Percentiles rank a stretch among this genome's conserved stretches.
Conservation (phyloP, 179 eudicot species). For the Nepenthes alata region DNA sequence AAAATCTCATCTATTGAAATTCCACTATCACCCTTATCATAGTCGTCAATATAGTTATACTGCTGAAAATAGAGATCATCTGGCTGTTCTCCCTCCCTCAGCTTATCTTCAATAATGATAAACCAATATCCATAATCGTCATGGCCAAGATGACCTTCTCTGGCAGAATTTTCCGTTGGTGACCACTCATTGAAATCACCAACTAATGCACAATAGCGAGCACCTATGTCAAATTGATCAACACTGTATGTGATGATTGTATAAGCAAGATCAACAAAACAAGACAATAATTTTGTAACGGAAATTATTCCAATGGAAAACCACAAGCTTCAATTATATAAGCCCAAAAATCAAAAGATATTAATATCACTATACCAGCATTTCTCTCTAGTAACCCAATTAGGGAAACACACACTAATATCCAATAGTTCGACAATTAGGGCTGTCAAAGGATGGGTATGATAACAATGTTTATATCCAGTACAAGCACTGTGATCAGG, state of each 20-base stretch:
- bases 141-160: slow-evolving; percentile 88
- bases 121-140: slow-evolving; percentile 98
- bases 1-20: slow-evolving; percentile 49
- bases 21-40: slow-evolving; percentile 90
- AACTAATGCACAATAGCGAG: slow-evolving; percentile 84
- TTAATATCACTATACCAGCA: too few species aligned
- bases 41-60: slow-evolving; percentile 78
- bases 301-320: background rate
- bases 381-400: background rate
- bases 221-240: slow-evolving; percentile 42
- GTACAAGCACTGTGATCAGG: background rate
- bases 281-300: background rate
- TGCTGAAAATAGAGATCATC: slow-evolving; percentile 82
- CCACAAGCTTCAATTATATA: too few species aligned
- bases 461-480: background rate
- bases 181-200: slow-evolving; percentile 95
- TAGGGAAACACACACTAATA: too few species aligned
- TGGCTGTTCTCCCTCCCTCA: slow-evolving; percentile 79
- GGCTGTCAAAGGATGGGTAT: background rate
- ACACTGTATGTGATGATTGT: background rate
- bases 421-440: background rate
- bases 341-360: too few species aligned
- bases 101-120: slow-evolving; percentile 72
- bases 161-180: slow-evolving; percentile 77
- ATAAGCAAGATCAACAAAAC: background rate